A percentile compares a stretch with the other conserved stretches of the same genome.
Conservation (phyloP, 75 land plant genomes). For the Pinus albicaulis region DNA sequence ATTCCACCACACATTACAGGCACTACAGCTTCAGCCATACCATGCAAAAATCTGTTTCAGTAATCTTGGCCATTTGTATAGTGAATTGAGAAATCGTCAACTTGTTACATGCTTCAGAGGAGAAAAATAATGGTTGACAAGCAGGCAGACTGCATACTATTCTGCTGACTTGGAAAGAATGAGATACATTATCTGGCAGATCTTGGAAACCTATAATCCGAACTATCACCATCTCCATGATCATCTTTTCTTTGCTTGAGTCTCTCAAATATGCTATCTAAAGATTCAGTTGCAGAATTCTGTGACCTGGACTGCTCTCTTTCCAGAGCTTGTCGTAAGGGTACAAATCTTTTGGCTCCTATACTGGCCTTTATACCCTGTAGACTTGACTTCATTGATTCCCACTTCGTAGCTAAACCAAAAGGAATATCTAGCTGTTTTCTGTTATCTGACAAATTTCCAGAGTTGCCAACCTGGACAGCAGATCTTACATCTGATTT, state of each 20-base stretch:
- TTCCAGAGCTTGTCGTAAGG: constrained; percentile 55
- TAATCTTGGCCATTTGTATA: constrained; percentile 10
- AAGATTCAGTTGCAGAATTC: constrained; percentile 59
- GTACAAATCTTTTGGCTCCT: constrained; percentile 59
- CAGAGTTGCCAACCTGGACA: constrained; percentile 28
- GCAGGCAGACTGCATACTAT: constrained; percentile 3
- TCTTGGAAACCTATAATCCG: constrained; percentile 5
- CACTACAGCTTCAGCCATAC: neutral
- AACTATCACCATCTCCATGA: constrained; percentile 17
- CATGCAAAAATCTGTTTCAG: constrained; percentile 1
- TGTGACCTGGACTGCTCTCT: constrained; percentile 18
- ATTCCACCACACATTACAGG: neutral
- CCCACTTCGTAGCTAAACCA: constrained; percentile 67
- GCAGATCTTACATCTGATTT: constrained; percentile 31
- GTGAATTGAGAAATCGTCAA: constrained; percentile 8
- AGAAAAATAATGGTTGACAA: neutral
- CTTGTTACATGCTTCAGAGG: constrained; percentile 1
- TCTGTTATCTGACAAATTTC: constrained; percentile 7
- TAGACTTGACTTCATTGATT: constrained; percentile 66
- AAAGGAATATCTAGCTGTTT: constrained; percentile 4
- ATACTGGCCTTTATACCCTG: constrained; percentile 69
- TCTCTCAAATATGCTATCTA: constrained; percentile 93
- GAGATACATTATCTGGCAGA: constrained; percentile 10
- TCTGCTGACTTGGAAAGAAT: constrained; percentile 3
- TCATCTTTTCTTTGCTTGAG: constrained; percentile 43